phyloP scores from a whole-genome alignment of 176 grass and related monocot genomes.

The Typha latifolia region DNA sequence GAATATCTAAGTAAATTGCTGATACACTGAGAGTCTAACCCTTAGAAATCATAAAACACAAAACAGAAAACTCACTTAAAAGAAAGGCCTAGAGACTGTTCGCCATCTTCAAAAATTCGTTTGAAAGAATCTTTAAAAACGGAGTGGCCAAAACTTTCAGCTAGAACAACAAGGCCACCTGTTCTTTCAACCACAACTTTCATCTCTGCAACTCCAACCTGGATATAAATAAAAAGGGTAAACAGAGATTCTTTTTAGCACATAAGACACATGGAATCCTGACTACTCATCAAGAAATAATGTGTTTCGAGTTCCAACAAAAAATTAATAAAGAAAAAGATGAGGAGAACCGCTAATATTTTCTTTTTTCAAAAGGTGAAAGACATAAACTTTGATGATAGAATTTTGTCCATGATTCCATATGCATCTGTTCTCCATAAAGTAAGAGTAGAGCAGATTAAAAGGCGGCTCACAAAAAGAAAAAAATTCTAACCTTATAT shows the following conservation, averaged over 20 bases:
- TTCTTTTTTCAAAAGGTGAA: not conserved
- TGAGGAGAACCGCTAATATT: not conserved
- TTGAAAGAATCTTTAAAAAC: slow-evolving; percentile 99
- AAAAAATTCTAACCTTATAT: no score
- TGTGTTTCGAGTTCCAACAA: not conserved
- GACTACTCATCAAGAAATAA: not conserved
- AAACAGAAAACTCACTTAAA: slow-evolving; percentile 69
- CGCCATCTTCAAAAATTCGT: slow-evolving; percentile 72
- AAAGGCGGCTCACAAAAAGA: no score
- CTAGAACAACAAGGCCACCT: slow-evolving; percentile 90
- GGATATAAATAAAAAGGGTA: slow-evolving; percentile 13
- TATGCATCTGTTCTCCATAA: not conserved
- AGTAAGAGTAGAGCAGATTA: no score
- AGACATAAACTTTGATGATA: not conserved
- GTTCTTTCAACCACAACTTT: slow-evolving; percentile 97
- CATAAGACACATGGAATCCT: not conserved
- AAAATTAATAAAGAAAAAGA: not conserved
- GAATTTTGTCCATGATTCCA: not conserved
- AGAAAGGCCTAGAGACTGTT: slow-evolving; percentile 83
- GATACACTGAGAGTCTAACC: not conserved
- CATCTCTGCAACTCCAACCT: slow-evolving; percentile 97
- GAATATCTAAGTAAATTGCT: not conserved
- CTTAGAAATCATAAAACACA: not conserved
- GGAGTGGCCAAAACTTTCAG: slow-evolving; percentile 96
- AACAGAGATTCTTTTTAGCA: not conserved